Conservation (phyloP, 306 rosid genomes). For the Vigna unguiculata region DNA sequence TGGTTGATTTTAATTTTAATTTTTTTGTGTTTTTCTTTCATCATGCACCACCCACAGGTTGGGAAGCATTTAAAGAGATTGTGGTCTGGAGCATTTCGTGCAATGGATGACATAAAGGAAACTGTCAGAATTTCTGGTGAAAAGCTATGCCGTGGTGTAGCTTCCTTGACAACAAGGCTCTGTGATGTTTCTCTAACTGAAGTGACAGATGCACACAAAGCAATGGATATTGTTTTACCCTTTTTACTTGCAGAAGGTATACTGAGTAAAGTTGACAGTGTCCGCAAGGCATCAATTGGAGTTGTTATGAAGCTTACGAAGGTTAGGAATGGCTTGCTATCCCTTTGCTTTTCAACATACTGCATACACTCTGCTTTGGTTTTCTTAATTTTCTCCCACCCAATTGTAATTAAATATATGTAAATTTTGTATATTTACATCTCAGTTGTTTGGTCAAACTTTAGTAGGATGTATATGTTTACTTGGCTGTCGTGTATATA, state of each 20-base stretch:
- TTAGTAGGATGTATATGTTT: conserved; percentile 10
- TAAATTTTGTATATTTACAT: conserved; percentile 1
- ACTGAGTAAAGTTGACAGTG: conserved; percentile 89
- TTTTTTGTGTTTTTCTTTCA: conserved; percentile 31
- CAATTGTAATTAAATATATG: background rate
- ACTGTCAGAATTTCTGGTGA: conserved; percentile 95
- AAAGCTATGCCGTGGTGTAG: conserved; percentile 73
- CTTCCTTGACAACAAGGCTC: conserved; percentile 83
- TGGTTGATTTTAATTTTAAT: conserved; percentile 37
- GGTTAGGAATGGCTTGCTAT: conserved; percentile 58
- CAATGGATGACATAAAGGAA: conserved; percentile 98
- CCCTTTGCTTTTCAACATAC: conserved; percentile 25
- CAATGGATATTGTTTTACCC: conserved; percentile 92
- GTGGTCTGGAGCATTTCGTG: conserved; percentile 91
- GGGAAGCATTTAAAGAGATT: conserved; percentile 75
- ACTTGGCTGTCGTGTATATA: background rate
- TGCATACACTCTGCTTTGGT: background rate
- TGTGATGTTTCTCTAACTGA: conserved; percentile 90
- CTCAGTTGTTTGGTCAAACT: background rate
- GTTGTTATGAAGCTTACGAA: conserved; percentile 96
- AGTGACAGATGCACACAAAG: conserved; percentile 71
- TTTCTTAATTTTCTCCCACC: conserved; percentile 9
- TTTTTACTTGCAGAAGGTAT: conserved; percentile 91
- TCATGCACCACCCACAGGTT: conserved; percentile 57
- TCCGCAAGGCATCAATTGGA: conserved; percentile 86